Evolutionary conservation across 331 rosid species (phyloP), one percentile per base, ranked within the genome.

Genomic region (Telfairia occidentalis): DNA sequence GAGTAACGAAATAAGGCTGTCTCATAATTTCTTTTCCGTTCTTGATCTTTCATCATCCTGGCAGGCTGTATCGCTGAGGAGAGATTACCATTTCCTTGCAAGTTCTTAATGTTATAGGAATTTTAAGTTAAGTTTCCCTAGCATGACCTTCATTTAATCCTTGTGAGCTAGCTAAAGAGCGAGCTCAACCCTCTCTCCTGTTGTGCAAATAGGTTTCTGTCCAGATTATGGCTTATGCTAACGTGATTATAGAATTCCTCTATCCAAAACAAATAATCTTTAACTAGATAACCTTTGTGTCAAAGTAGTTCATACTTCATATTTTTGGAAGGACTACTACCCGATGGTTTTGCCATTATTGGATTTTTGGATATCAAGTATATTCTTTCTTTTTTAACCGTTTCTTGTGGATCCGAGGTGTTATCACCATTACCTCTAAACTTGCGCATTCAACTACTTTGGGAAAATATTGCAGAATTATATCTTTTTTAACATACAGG

Each of bases 401-500:
- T 15, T 70, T 53, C 37, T 4, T 23, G 21, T 38, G 37, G 13
- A 70, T 5, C 74, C 11, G 26, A 15, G 58, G 21, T 45, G 38
- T 15, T 46, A 3, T 70, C 28, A 9, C 59, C 43, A 9, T 18
- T 48, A 71, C 30, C 8, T 48, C 5, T 7, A 9, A 52, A 16
- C 0, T 45, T 28, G 40, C 1, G 0, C 18, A 29, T 48, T 48
- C 76, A 28, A 18, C 10, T 48, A 29, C 10, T 2, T 71, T 48
- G 28, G 29, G 59, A 9, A 28, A 48, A 26, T 43, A 29, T 29
- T 71, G 26, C 9, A 18, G 40, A 48, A 71, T 50, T 12, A 37
- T 65, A 45, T 24, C 35, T 15, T 40, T 50, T 43, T 23, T 7
- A 0, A 28, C 38, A 34, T 67, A 82, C 89, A 95, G 99, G 99